Conservation (phyloP, 805 yeast genomes). For the Dipodascopsis uninucleata region DNA sequence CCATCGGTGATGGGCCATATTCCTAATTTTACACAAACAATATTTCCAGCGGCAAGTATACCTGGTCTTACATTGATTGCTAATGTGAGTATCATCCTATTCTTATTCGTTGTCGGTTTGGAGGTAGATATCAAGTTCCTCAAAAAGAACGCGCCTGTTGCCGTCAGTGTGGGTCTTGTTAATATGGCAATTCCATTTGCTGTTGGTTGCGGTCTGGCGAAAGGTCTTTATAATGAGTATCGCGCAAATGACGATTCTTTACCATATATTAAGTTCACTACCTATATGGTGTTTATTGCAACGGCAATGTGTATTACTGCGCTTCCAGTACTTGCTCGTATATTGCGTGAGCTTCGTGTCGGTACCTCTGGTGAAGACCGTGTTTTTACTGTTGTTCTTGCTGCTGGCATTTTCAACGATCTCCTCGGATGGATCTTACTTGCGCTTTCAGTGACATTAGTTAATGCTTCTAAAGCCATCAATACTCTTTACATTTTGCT, state of each 20-base stretch:
- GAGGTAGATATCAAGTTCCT: slow-evolving; percentile 72
- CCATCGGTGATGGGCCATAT: slow-evolving; percentile 72
- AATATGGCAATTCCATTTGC: slow-evolving; percentile 80
- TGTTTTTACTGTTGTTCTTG: slow-evolving; percentile 59
- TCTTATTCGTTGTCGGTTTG: slow-evolving; percentile 71
- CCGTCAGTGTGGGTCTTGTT: slow-evolving; percentile 63
- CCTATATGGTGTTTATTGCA: slow-evolving; percentile 75
- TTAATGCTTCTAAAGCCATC: slow-evolving; percentile 66
- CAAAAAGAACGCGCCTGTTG: slow-evolving; percentile 55
- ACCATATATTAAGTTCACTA: slow-evolving; percentile 54
- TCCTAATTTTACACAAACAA: slow-evolving; percentile 59
- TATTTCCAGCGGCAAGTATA: slow-evolving; percentile 62
- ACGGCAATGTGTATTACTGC: slow-evolving; percentile 84
- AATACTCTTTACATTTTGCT: slow-evolving; percentile 67
- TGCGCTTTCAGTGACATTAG: slow-evolving; percentile 71
- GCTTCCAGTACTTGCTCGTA: slow-evolving; percentile 78
- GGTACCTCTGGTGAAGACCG: slow-evolving; percentile 50
- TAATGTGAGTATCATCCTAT: slow-evolving; percentile 68
- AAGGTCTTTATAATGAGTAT: slow-evolving; percentile 55
- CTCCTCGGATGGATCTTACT: slow-evolving; percentile 76
- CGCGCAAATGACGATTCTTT: slow-evolving; percentile 32
- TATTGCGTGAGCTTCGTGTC: slow-evolving; percentile 66
- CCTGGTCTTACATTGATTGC: slow-evolving; percentile 66
- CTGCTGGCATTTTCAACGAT: slow-evolving; percentile 81
- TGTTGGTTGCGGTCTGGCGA: slow-evolving; percentile 66